Conservation (phyloP, 495 filamentous ascomycete species). For the Tuber borchii region DNA sequence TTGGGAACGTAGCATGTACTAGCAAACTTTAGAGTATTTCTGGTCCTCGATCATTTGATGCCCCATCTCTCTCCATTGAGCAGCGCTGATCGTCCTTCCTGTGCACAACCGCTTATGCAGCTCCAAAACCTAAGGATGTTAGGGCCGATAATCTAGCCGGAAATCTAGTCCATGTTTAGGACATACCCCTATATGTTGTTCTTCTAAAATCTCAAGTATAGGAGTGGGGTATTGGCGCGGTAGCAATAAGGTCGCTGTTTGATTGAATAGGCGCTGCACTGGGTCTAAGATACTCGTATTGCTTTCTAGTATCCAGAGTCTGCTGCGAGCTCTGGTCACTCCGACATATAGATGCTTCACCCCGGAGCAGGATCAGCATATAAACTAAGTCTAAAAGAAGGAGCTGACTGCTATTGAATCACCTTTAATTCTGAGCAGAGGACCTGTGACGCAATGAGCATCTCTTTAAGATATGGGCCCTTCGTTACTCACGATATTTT, state of each 20-base stretch:
- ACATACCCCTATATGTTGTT: not conserved
- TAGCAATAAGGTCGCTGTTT: not conserved
- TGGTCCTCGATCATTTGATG: constrained; percentile 24
- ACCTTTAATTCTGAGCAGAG: constrained; percentile 31
- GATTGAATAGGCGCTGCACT: constrained; percentile 14
- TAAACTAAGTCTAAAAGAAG: no score
- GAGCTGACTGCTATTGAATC: not conserved
- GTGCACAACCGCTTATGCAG: not conserved
- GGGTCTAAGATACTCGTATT: not conserved
- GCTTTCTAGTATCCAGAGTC: no score
- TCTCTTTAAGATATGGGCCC: not conserved
- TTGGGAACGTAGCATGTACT: not conserved
- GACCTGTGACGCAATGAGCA: not conserved
- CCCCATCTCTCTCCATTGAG: constrained; percentile 27
- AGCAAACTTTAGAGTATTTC: constrained; percentile 21
- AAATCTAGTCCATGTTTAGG: not conserved
- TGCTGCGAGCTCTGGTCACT: no score
- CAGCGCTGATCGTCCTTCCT: constrained; percentile 8
- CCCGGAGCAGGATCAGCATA: no score
- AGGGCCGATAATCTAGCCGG: constrained; percentile 2
- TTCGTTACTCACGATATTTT: constrained; percentile 10
- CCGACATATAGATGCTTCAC: no score
- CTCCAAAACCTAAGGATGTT: constrained; percentile 9
- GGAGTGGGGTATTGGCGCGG: not conserved
- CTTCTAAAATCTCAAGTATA: constrained; percentile 13